Evolutionary conservation across 768 basidiomycete genomes (phyloP).

Genomic region (Leccinum ochraceum): DNA sequence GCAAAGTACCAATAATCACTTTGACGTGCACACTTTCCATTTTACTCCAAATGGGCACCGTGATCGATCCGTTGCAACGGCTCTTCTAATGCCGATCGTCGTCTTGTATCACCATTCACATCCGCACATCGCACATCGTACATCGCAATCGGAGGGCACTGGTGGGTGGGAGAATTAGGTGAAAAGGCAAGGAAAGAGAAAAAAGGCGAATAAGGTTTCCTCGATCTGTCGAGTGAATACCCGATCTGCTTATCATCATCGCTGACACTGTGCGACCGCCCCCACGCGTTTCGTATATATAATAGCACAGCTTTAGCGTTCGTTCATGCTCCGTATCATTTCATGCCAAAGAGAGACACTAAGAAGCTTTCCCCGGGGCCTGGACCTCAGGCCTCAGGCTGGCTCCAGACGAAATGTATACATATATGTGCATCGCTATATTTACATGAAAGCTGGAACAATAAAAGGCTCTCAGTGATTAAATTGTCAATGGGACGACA

Average conservation of each 20-base stretch:
- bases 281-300: background rate
- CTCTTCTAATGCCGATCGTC: slow-evolving; percentile 28
- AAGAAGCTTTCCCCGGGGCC: background rate
- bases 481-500: slow-evolving; percentile 8
- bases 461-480: slow-evolving; percentile 18
- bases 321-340: background rate
- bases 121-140: background rate
- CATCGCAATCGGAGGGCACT: background rate
- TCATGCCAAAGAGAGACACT: background rate
- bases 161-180: background rate
- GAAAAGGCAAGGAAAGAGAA: background rate
- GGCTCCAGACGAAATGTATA: background rate
- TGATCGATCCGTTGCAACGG: slow-evolving; percentile 71
- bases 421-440: background rate
- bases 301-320: background rate
- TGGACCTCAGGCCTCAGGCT: background rate
- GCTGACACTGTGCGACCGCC: background rate
- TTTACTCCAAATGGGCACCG: slow-evolving; percentile 58
- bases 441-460: background rate
- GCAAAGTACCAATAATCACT: background rate
- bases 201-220: background rate
- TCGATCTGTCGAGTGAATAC: background rate
- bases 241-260: background rate
- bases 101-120: background rate
- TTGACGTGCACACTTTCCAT: slow-evolving; percentile 5